Evolutionary conservation across 2,329 filamentous ascomycete species (phyloP), one percentile per base, ranked within the genome.

Genomic region (Ceratocystis colombiana): DNA sequence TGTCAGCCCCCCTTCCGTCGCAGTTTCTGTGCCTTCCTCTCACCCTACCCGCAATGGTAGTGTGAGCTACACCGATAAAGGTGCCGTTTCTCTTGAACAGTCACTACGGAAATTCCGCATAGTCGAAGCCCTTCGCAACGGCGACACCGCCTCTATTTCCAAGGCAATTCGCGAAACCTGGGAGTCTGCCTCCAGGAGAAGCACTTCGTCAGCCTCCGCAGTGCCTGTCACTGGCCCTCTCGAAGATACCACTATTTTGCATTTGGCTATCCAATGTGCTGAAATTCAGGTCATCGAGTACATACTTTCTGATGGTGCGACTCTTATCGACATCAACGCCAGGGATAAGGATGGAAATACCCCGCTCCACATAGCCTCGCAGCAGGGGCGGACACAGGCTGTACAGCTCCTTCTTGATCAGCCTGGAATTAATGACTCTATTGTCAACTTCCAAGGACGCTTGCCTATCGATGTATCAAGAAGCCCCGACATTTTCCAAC

Each of bases 191-290:
- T 75, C 80, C 62, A 77, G 84, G 75, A 77, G 76, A 70, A 88
- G 81, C 79, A 80, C 80, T 68, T 82, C 82, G 71, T 81, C 83
- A 69, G 70, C 82, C 70, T 75, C 78, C 68, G 74, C 77, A 69
- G 71, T 75, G 68, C 72, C 76, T 68, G 71, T 75, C 70, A 75
- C 74, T 70, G 72, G 79, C 66, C 67, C 67, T 44, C 74, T 91
- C 33, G 88, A 92, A 68, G 92, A 95, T 66, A 96, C 92, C 0
- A 94, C 90, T 1, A 88, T 97, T 53, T 80, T 99, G 46, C 93
- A 99, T 75, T 80, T 99, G 50, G 92, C 94, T 30, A 90, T 97
- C 57, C 94, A 99, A 76, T 97, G 93, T 76, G 93, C 94, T 62
- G 94, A 97, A 74, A 83, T 88, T 62, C 87, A 90, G 22, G 91